Base-by-base conservation (phyloP, 1,139 yeast genomes). In the Kodamaea alishanica region DNA sequence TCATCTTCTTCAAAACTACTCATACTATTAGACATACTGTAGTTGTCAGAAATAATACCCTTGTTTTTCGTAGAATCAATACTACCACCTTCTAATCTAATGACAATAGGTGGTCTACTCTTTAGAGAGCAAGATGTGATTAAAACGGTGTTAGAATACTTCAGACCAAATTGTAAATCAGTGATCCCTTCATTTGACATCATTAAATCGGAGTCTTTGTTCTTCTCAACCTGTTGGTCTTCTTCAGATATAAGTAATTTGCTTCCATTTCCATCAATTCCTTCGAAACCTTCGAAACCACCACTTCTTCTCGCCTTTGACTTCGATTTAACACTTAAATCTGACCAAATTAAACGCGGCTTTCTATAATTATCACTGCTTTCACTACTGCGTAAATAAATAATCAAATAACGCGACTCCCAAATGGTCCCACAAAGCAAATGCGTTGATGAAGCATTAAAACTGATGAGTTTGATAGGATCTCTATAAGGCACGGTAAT, bases 171-270 rank as follows among this genome's bases (percentile, higher is more conserved):
- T 42, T 77, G 76, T n/a, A 86, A 66, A 46, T 83, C 87, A 0
- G 97, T 90, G 33, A 89, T 84, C 1, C 97, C 97, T 55, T 90
- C 97, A 46, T 84, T 79, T 43, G 86, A 92, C 55, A 84, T 65
- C 69, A 67, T 67, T 31, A 63, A 50, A 27, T 50, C 51, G 27
- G 41, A 41, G 27, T 69, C 72, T 31, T 38, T 39, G 12, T 38
- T 33, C 40, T 56, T 57, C 22, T 60, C 66, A 5, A 48, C 49
- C 15, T 50, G 50, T 1, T 44, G 42, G 10, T 35, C 35, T 6
- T 52, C 58, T 3, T 51, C 54, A n/a, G 37, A 38, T 26, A 38
- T 33, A 6, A 26, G 23, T n/a, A 34, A 28, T n/a, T 25, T n/a
- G 8, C 34, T 38, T 22, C 53, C 57, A 26, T 56, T 59, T 7